Conservation (phyloP, 257 asterid genomes). For the Lavandula angustifolia region DNA sequence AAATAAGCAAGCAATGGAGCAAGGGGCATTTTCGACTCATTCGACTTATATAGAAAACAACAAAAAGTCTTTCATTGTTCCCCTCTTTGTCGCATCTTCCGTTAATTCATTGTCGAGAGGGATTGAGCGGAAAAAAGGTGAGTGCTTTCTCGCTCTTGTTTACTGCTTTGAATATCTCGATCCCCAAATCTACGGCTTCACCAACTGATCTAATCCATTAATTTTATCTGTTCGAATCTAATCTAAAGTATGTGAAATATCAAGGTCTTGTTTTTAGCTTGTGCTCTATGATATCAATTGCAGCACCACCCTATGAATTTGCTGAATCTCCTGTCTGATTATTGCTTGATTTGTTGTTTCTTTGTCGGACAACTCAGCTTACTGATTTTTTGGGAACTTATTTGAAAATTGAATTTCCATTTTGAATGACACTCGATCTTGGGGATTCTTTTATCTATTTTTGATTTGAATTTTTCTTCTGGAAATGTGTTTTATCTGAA, state of each 20-base stretch:
- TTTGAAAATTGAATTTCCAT: not conserved
- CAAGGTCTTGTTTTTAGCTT: constrained; percentile 5
- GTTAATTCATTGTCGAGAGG: constrained; percentile 41
- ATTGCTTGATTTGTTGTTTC: constrained; percentile 27
- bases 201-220: constrained; percentile 15
- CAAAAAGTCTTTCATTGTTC: constrained; percentile 32
- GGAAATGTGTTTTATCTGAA: constrained; percentile 11
- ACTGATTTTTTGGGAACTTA: not conserved
- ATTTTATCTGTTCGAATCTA: constrained; percentile 13
- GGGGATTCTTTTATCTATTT: not conserved
- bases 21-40: constrained; percentile 32
- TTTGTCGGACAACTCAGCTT: constrained; percentile 26
- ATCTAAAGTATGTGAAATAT: not conserved
- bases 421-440: constrained; percentile 4
- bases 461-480: not conserved
- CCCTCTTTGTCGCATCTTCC: constrained; percentile 50
- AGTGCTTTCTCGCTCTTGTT: constrained; percentile 38
- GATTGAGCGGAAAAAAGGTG: constrained; percentile 43
- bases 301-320: constrained; percentile 34
- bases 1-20: constrained; percentile 24
- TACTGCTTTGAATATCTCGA: constrained; percentile 35
- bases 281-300: constrained; percentile 25
- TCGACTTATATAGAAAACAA: constrained; percentile 23
- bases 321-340: constrained; percentile 7
- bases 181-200: constrained; percentile 46